Conservation (phyloP, 345 rosid genomes). For the Camelina laxa region DNA sequence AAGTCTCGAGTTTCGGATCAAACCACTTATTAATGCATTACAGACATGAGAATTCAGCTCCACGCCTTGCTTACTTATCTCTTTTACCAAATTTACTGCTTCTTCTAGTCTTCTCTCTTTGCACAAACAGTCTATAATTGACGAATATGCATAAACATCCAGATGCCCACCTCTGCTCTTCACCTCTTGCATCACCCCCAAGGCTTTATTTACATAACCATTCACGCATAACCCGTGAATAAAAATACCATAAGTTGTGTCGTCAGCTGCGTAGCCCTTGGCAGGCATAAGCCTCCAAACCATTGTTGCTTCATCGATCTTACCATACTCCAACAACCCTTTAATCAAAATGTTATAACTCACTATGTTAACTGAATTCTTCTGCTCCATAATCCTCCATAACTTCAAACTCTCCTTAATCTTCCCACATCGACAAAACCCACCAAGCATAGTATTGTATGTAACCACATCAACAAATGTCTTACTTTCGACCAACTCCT, state of each 20-base stretch:
- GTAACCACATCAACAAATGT: conserved; percentile 65
- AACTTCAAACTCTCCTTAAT: conserved; percentile 68
- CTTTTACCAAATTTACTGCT: conserved; percentile 56
- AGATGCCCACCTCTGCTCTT: conserved; percentile 52
- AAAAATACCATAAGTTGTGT: conserved; percentile 65
- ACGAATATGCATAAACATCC: conserved; percentile 71
- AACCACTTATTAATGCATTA: conserved; percentile 70
- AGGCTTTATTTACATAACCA: conserved; percentile 74
- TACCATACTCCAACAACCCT: conserved; percentile 69
- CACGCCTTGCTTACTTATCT: conserved; percentile 54
- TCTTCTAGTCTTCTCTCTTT: conserved; percentile 74
- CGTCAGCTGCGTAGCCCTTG: conserved; percentile 57
- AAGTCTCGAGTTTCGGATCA: conserved; percentile 66
- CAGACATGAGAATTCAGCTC: conserved; percentile 60
- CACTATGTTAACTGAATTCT: conserved; percentile 55
- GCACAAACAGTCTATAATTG: conserved; percentile 75
- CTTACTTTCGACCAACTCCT: conserved; percentile 64
- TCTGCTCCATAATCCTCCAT: conserved; percentile 78
- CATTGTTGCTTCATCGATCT: conserved; percentile 68
- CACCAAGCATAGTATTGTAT: conserved; percentile 78
- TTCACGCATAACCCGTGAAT: conserved; percentile 83
- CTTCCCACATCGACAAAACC: conserved; percentile 66
- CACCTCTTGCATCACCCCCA: conserved; percentile 59
- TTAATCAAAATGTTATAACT: conserved; percentile 77
- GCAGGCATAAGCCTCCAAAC: conserved; percentile 66